Evolutionary conservation across 140 eudicot genomes (phyloP).

Genomic region (Cichorium intybus): DNA sequence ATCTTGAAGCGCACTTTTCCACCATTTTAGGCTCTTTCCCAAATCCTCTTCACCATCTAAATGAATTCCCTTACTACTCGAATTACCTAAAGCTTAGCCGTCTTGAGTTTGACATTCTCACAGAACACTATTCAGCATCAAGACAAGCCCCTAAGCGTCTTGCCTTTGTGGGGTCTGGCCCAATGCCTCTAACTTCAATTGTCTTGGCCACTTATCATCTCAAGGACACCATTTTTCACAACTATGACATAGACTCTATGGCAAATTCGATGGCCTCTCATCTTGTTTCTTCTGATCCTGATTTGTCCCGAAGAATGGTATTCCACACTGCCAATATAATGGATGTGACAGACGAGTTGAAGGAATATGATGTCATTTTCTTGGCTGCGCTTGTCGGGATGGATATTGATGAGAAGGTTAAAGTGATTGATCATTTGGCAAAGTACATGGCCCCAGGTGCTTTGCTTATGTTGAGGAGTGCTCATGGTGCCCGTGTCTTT

Average conservation of each 20-base stretch:
- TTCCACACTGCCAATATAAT: slow-evolving; percentile 35
- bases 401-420: slow-evolving; percentile 43
- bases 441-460: slow-evolving; percentile 51
- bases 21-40: no score
- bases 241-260: slow-evolving; percentile 57
- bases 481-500: no score
- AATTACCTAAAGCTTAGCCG: slow-evolving; percentile 55
- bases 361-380: slow-evolving; percentile 51
- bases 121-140: not conserved
- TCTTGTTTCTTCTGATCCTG: no score
- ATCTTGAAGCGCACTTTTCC: slow-evolving; percentile 47
- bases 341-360: slow-evolving; percentile 36
- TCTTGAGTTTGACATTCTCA: slow-evolving; percentile 47
- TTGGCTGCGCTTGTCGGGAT: no score
- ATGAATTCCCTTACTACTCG: slow-evolving; percentile 56
- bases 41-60: no score
- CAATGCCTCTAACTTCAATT: slow-evolving; percentile 69
- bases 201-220: slow-evolving; percentile 52
- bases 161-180: slow-evolving; percentile 76
- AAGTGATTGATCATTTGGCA: slow-evolving; percentile 41
- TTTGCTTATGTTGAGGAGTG: no score
- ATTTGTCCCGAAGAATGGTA: no score
- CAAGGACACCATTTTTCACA: slow-evolving; percentile 11
- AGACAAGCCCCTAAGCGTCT: slow-evolving; percentile 33
- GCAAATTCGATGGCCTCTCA: not conserved